A percentile compares a stretch with the other conserved stretches of the same genome.
Conservation (phyloP, 2,329 filamentous ascomycete species). For the Orbilia blumenaviensis region DNA sequence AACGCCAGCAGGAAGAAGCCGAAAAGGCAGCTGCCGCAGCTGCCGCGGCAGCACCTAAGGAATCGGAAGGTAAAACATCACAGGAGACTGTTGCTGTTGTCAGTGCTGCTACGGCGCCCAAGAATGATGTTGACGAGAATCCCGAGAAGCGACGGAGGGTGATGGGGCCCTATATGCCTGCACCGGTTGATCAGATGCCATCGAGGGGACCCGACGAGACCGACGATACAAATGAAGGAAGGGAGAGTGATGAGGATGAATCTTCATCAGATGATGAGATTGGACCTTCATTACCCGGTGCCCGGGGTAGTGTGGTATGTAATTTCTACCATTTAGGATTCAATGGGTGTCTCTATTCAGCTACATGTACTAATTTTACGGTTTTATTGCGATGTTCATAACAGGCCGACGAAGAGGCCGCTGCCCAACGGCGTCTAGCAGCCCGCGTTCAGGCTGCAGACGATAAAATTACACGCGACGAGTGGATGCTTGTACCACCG, state of each 20-base stretch:
- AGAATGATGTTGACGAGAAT: conserved; percentile 61
- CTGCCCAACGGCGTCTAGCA: conserved; percentile 57
- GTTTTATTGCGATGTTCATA: conserved; percentile 8
- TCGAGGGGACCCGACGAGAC: conserved; percentile 58
- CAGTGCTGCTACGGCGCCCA: conserved; percentile 46
- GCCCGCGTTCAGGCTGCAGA: conserved; percentile 59
- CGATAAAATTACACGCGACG: conserved; percentile 74
- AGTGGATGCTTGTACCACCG: conserved; percentile 83
- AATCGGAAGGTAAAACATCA: conserved; percentile 54
- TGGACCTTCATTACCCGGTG: conserved; percentile 59
- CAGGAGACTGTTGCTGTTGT: conserved; percentile 31
- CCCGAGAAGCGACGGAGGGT: conserved; percentile 67
- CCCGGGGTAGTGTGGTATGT: conserved; percentile 27
- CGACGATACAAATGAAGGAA: conserved; percentile 45
- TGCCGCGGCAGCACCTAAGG: conserved; percentile 16
- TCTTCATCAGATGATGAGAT: conserved; percentile 60
- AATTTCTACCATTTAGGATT: conserved; percentile 7
- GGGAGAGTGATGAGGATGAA: conserved; percentile 58
- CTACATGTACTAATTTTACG: conserved; percentile 31
- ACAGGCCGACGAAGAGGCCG: conserved; percentile 56
- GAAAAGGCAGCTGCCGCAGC: conserved; percentile 55
- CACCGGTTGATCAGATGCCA: conserved; percentile 64
- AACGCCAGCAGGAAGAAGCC: conserved; percentile 59
- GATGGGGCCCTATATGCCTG: conserved; percentile 68
- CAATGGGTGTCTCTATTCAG: background rate